Conservation (phyloP, 169 alveolate genomes). For the Eimeria zaria region DNA sequence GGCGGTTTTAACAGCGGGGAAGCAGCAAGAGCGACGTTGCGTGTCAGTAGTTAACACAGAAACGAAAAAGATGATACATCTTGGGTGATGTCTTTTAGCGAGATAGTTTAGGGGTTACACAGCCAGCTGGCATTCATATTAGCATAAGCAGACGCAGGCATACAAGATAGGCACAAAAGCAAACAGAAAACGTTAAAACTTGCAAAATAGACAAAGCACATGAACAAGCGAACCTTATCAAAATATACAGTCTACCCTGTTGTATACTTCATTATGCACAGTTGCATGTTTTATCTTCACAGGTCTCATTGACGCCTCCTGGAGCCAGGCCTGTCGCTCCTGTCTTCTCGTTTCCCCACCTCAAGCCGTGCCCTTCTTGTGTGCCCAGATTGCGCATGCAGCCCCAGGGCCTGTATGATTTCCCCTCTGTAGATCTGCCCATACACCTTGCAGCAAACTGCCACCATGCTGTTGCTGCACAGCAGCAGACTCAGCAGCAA, state of each 20-base stretch:
- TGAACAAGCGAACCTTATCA: neutral
- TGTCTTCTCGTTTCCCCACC: constrained; percentile 69
- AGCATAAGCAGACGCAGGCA: too few species aligned
- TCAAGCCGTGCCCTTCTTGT: constrained; percentile 72
- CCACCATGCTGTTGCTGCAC: constrained; percentile 27
- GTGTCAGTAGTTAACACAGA: constrained; percentile 3
- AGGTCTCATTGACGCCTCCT: constrained; percentile 34
- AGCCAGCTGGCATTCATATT: too few species aligned
- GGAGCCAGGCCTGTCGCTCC: constrained; percentile 17
- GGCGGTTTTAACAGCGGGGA: constrained; percentile 24
- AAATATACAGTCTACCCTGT: neutral
- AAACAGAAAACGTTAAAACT: neutral
- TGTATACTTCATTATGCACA: neutral
- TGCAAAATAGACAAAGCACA: neutral
- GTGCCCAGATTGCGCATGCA: constrained; percentile 56
- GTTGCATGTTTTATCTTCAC: neutral
- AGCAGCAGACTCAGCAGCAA: constrained; percentile 54
- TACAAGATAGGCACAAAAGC: too few species aligned
- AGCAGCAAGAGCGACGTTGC: constrained; percentile 26
- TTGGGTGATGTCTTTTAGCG: too few species aligned
- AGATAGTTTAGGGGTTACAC: too few species aligned
- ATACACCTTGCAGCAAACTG: constrained; percentile 71
- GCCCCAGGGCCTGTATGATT: constrained; percentile 77
- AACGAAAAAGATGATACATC: neutral
- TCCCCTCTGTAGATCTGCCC: constrained; percentile 73